Evolutionary conservation across 2,329 filamentous ascomycete species (phyloP).

Genomic region (Chrysoporthe puriensis): DNA sequence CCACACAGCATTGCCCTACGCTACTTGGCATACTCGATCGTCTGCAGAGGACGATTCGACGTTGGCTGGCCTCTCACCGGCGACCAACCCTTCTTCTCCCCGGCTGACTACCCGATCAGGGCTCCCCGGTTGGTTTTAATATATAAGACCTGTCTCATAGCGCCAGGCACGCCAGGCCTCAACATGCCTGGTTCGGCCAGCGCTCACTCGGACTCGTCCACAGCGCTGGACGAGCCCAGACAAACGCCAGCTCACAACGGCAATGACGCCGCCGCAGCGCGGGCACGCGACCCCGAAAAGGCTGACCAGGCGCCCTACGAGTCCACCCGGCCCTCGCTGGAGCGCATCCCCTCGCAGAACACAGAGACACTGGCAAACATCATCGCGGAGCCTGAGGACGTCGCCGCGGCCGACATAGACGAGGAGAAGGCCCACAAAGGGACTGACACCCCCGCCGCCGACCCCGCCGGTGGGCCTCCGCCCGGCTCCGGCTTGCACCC

Average conservation of each 20-base stretch:
- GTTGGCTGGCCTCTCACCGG: background rate
- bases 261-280: background rate
- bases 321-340: slow-evolving; percentile 29
- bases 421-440: slow-evolving; percentile 37
- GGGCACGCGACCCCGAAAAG: background rate
- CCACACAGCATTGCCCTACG: background rate
- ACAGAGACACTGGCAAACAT: slow-evolving; percentile 41
- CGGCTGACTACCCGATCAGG: too few species aligned
- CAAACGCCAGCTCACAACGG: background rate
- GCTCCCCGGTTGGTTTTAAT: background rate
- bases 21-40: background rate
- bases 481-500: slow-evolving; percentile 40
- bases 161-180: background rate
- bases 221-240: slow-evolving; percentile 18
- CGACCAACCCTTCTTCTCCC: too few species aligned
- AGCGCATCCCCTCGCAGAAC: slow-evolving; percentile 39
- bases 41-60: background rate
- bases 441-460: background rate
- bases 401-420: slow-evolving; percentile 37
- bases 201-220: slow-evolving; percentile 25
- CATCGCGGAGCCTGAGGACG: slow-evolving; percentile 38
- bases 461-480: slow-evolving; percentile 19
- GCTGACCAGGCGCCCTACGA: slow-evolving; percentile 16
- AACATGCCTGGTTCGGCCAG: slow-evolving; percentile 17
- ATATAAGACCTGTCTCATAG: background rate